Conservation (phyloP, 2,329 filamentous ascomycete species). For the Neurospora crassa region DNA sequence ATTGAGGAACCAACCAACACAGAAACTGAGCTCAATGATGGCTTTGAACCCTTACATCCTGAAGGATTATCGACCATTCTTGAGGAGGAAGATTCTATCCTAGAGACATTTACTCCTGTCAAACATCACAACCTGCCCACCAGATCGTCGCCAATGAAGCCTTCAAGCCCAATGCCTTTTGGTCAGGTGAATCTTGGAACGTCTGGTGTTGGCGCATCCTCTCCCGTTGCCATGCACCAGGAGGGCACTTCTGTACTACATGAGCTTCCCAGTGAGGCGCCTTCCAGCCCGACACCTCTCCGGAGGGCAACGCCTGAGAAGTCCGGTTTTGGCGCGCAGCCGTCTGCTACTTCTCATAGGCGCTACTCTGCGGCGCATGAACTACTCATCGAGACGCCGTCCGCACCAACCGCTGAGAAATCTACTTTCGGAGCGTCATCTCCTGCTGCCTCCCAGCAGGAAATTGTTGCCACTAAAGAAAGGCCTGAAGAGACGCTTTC, state of each 20-base stretch:
- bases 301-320: not conserved
- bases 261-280: not conserved
- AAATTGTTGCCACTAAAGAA: not conserved
- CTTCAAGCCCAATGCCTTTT: not conserved
- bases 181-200: not conserved
- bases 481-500: not conserved
- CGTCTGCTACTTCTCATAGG: not conserved
- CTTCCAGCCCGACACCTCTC: not conserved
- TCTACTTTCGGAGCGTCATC: not conserved
- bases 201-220: not conserved
- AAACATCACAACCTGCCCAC: not conserved
- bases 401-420: not conserved
- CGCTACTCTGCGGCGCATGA: not conserved
- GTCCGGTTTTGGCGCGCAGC: not conserved
- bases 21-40: constrained; percentile 3
- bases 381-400: not conserved
- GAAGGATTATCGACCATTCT: constrained; percentile 19
- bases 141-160: not conserved
- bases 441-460: not conserved
- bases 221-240: not conserved
- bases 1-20: not conserved
- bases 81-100: constrained; percentile 14
- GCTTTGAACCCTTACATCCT: constrained; percentile 11
- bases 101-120: constrained; percentile 1
- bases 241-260: not conserved